These are phyloP conservation scores for Schwanniomyces sp. DNA, from an alignment of 805 yeast species.

Conservation along the genomic window DNA sequence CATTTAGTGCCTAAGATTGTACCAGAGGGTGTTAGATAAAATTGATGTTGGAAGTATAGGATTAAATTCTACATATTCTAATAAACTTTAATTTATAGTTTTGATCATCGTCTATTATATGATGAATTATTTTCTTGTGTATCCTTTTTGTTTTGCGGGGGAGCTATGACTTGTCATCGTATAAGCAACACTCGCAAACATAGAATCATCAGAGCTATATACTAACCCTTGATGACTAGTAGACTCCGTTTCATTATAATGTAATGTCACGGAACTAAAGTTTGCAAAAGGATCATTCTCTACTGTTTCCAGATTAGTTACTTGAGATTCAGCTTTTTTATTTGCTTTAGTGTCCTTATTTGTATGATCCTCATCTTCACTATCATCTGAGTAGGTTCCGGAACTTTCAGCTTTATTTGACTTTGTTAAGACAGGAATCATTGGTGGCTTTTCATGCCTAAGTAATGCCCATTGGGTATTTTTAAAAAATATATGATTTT, in stretches of 20 bases:
- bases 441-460: slow-evolving; percentile 91
- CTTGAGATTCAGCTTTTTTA: slow-evolving; percentile 11
- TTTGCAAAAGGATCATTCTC: slow-evolving; percentile 73
- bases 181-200: slow-evolving; percentile 58
- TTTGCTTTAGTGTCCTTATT: neutral
- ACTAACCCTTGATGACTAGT: slow-evolving; percentile 43
- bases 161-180: slow-evolving; percentile 41
- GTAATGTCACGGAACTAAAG: slow-evolving; percentile 83
- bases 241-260: slow-evolving; percentile 59
- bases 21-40: too few relatives aligned
- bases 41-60: too few relatives aligned
- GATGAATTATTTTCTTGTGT: slow-evolving; percentile 24
- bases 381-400: slow-evolving; percentile 8
- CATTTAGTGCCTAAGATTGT: too few relatives aligned
- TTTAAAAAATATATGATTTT: slow-evolving; percentile 88
- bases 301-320: slow-evolving; percentile 16
- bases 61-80: too few relatives aligned
- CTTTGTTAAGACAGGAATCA: slow-evolving; percentile 76
- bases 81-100: too few relatives aligned
- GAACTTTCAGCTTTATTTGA: slow-evolving; percentile 19
- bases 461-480: slow-evolving; percentile 93
- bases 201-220: slow-evolving; percentile 40
- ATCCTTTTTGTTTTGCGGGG: slow-evolving; percentile 26
- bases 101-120: neutral
- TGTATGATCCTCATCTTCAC: slow-evolving; percentile 4